These are phyloP conservation scores for Rhodotorula sp. DNA, from an alignment of 1,284 basidiomycete genomes.

Conservation along the genomic window DNA sequence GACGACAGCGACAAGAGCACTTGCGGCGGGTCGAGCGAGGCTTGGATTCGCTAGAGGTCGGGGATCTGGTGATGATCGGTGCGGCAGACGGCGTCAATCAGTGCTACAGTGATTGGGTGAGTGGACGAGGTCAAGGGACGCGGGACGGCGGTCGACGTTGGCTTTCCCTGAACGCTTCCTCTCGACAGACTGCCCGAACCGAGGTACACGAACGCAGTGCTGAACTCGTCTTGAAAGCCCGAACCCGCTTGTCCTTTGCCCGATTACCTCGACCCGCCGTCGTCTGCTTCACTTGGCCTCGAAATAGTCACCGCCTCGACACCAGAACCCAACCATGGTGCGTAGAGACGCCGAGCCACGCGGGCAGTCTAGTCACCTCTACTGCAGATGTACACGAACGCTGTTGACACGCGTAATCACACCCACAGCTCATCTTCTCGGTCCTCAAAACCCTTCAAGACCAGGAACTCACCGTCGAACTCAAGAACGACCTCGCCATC, in stretches of 20 bases:
- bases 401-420: background rate
- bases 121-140: too few species aligned
- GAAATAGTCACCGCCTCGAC: background rate
- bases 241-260: background rate
- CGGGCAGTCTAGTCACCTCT: background rate
- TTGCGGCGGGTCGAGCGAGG: too few species aligned
- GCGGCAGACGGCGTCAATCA: too few species aligned
- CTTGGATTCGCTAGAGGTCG: too few species aligned
- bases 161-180: too few species aligned
- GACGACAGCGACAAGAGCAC: too few species aligned
- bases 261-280: background rate
- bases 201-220: too few species aligned
- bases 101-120: too few species aligned
- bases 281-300: background rate
- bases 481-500: constrained; percentile 98
- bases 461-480: constrained; percentile 79
- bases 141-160: too few species aligned
- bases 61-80: too few species aligned
- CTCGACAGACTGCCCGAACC: too few species aligned
- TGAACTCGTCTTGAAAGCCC: background rate
- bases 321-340: background rate
- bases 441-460: constrained; percentile 96
- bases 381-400: background rate
- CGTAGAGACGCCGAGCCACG: background rate
- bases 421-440: constrained; percentile 80